Conservation (phyloP, 1,284 basidiomycete genomes). For the Coriolopsis trogii region DNA sequence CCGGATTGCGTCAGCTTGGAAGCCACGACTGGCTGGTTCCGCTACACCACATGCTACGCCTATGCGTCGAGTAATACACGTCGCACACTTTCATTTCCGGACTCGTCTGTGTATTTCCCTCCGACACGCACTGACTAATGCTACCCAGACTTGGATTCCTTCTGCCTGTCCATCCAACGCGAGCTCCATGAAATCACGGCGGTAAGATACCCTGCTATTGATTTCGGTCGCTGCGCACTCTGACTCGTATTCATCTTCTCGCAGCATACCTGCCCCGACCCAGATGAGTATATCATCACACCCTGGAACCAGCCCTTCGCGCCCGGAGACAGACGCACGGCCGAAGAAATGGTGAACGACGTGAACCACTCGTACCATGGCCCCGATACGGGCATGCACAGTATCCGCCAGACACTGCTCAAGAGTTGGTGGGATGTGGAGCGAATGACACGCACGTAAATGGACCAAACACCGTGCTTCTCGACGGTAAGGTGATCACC, state of each 20-base stretch:
- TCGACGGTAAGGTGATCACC: not conserved
- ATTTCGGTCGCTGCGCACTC: not conserved
- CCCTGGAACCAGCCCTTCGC: slow-evolving; percentile 66
- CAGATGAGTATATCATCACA: slow-evolving; percentile 54
- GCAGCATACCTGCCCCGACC: slow-evolving; percentile 56
- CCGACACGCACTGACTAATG: no score
- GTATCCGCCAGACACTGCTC: slow-evolving; percentile 54
- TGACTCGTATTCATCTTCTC: not conserved
- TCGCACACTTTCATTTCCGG: no score
- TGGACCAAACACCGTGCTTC: not conserved
- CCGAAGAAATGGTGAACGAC: slow-evolving; percentile 49
- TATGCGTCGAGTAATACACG: no score
- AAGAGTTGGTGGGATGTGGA: slow-evolving; percentile 60
- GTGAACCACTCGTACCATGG: slow-evolving; percentile 39
- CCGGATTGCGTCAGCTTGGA: no score
- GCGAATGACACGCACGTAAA: slow-evolving; percentile 29
- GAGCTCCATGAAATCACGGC: slow-evolving; percentile 73
- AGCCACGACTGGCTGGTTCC: no score
- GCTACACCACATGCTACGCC: no score
- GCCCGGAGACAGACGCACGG: slow-evolving; percentile 61
- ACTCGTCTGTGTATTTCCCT: no score
- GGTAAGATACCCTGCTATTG: slow-evolving; percentile 39
- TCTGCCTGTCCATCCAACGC: slow-evolving; percentile 62
- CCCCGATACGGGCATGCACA: slow-evolving; percentile 47
- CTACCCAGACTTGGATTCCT: slow-evolving; percentile 59